phyloP scores from a whole-genome alignment of 305 asterid genomes.

The Rubia tinctorum region DNA sequence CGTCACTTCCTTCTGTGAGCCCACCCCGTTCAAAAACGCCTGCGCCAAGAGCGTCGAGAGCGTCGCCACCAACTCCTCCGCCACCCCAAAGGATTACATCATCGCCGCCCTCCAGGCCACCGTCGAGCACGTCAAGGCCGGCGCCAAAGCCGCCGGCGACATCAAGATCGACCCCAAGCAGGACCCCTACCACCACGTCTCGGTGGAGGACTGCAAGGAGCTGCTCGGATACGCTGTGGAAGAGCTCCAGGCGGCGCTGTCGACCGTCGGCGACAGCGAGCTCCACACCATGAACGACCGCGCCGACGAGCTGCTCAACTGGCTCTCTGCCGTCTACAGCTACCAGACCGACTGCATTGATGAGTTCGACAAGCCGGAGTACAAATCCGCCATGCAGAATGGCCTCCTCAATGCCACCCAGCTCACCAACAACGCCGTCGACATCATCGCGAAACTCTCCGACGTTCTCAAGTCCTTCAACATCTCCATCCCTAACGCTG shows the following conservation, averaged over 20 bases:
- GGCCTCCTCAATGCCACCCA: conserved; percentile 54
- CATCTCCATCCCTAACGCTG: neutral
- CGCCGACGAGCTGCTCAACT: conserved; percentile 45
- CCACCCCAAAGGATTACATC: conserved; percentile 56
- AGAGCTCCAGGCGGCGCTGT: conserved; percentile 35
- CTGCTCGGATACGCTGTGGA: conserved; percentile 43
- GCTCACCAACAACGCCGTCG: conserved; percentile 60
- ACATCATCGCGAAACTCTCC: conserved; percentile 41
- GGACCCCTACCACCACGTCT: conserved; percentile 39
- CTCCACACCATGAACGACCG: conserved; percentile 26
- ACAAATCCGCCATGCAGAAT: conserved; percentile 32
- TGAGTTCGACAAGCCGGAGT: conserved; percentile 33
- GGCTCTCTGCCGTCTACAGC: conserved; percentile 52
- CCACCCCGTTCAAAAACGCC: conserved; percentile 41
- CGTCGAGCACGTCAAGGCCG: conserved; percentile 32
- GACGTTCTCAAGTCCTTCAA: conserved; percentile 40
- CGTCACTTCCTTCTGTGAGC: conserved; percentile 47
- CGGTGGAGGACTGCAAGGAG: conserved; percentile 54
- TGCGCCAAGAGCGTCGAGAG: conserved; percentile 43
- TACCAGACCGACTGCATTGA: conserved; percentile 51
- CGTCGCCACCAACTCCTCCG: conserved; percentile 41
- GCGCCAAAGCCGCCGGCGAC: conserved; percentile 26
- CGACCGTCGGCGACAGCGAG: conserved; percentile 32
- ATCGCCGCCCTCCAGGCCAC: conserved; percentile 40
- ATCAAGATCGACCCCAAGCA: conserved; percentile 24